phyloP scores from a whole-genome alignment of 1,139 yeast species.

The Blastobotrys malaysiensis region DNA sequence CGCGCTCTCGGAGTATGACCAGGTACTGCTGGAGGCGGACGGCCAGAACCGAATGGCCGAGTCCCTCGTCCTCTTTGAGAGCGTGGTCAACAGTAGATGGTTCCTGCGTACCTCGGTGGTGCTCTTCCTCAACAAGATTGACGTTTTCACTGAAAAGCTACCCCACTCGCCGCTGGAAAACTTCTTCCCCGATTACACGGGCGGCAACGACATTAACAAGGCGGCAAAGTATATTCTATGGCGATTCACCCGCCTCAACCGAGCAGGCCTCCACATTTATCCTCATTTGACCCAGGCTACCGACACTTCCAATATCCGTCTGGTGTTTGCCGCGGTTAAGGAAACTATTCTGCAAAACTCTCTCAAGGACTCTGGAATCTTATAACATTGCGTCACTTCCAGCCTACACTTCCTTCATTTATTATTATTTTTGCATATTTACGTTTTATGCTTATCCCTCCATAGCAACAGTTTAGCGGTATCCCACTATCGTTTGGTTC shows the following conservation, averaged over 20 bases:
- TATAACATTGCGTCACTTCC: too few species aligned
- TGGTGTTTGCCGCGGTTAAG: constrained; percentile 87
- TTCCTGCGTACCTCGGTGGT: constrained; percentile 82
- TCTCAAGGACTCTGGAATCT: constrained; percentile 77
- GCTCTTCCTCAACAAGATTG: constrained; percentile 81
- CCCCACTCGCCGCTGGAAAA: constrained; percentile 76
- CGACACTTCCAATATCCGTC: constrained; percentile 79
- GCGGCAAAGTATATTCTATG: constrained; percentile 93
- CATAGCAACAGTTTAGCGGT: too few species aligned
- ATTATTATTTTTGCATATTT: background rate
- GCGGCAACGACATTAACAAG: constrained; percentile 81
- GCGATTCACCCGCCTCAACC: constrained; percentile 81
- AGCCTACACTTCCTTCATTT: background rate
- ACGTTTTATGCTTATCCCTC: too few species aligned
- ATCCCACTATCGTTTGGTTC: too few species aligned
- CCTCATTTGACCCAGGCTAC: constrained; percentile 96
- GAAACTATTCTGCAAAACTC: constrained; percentile 85
- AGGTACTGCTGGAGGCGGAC: constrained; percentile 68
- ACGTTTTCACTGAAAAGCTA: constrained; percentile 79
- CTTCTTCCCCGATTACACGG: constrained; percentile 85
- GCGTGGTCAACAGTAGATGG: constrained; percentile 93
- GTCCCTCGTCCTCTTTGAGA: constrained; percentile 77
- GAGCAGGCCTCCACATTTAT: constrained; percentile 74
- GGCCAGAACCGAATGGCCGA: constrained; percentile 78
- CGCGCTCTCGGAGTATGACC: constrained; percentile 86